These are phyloP conservation scores for Allium fistulosum DNA, from an alignment of 106 monocot genomes.

Conservation along the genomic window DNA sequence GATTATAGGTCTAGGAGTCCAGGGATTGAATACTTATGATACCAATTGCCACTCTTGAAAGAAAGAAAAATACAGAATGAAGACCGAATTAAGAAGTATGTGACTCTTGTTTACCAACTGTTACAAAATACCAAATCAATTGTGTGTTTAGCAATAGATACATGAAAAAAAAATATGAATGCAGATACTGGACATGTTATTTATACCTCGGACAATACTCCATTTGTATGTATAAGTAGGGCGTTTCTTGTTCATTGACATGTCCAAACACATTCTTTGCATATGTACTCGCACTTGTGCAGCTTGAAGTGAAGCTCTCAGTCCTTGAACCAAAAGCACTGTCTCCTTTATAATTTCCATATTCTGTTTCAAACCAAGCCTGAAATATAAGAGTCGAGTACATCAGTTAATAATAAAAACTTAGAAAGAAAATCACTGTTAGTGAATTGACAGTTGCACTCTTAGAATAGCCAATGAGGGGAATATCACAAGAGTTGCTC, in stretches of 20 bases:
- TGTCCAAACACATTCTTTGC: constrained; percentile 24
- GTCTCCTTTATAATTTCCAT: constrained; percentile 28
- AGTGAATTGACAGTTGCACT: no score
- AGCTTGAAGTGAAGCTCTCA: constrained; percentile 46
- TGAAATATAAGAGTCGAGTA: constrained; percentile 16
- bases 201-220: constrained; percentile 89
- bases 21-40: no score
- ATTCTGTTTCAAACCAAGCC: constrained; percentile 94
- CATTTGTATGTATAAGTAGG: constrained; percentile 96
- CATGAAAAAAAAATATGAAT: neutral
- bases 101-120: no score
- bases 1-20: no score
- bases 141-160: neutral
- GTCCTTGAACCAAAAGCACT: constrained; percentile 38
- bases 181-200: neutral
- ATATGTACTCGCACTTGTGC: constrained; percentile 35
- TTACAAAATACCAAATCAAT: no score
- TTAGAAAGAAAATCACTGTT: neutral
- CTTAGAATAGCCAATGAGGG: no score
- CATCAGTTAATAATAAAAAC: constrained; percentile 2
- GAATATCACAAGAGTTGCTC: no score
- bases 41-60: no score
- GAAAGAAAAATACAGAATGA: no score
- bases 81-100: no score
- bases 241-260: constrained; percentile 49